Percentiles rank a stretch among this genome's conserved stretches.
These are phyloP conservation scores for Clitopilus passeckerianus DNA, from an alignment of 768 basidiomycete genomes.

Conservation along the genomic window DNA sequence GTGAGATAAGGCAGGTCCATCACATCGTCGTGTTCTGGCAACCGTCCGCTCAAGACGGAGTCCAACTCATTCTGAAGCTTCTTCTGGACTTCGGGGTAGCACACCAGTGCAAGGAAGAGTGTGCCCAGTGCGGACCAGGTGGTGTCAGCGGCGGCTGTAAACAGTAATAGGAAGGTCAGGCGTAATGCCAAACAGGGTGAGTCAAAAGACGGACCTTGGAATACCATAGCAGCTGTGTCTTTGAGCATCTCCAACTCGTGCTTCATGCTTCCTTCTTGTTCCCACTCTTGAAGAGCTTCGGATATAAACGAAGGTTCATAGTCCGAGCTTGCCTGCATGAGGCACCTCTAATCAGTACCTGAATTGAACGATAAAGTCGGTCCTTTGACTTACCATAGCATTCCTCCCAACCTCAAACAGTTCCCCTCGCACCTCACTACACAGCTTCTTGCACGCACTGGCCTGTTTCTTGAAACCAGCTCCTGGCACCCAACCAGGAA, in stretches of 20 bases:
- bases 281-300: not conserved
- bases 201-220: not conserved
- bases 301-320: not conserved
- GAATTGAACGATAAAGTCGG: not conserved
- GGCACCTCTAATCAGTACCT: not conserved
- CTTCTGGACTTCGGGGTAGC: slow-evolving; percentile 15
- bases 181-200: not conserved
- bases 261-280: not conserved
- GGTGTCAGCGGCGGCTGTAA: not conserved
- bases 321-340: not conserved
- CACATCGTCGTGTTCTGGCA: slow-evolving; percentile 11
- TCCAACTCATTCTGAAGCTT: slow-evolving; percentile 13
- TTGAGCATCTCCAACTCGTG: not conserved
- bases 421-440: not conserved
- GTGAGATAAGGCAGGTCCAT: slow-evolving; percentile 11
- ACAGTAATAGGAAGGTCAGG: not conserved
- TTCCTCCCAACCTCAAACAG: not conserved
- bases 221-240: not conserved
- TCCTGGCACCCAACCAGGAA: slow-evolving; percentile 32
- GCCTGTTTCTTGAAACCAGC: not conserved
- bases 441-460: not conserved
- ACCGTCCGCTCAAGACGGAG: slow-evolving; percentile 4
- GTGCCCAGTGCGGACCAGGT: not conserved
- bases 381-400: not conserved
- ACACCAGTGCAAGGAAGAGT: slow-evolving; percentile 9